Conservation (phyloP, 1,284 basidiomycete genomes). For the Puccinia hordei region DNA sequence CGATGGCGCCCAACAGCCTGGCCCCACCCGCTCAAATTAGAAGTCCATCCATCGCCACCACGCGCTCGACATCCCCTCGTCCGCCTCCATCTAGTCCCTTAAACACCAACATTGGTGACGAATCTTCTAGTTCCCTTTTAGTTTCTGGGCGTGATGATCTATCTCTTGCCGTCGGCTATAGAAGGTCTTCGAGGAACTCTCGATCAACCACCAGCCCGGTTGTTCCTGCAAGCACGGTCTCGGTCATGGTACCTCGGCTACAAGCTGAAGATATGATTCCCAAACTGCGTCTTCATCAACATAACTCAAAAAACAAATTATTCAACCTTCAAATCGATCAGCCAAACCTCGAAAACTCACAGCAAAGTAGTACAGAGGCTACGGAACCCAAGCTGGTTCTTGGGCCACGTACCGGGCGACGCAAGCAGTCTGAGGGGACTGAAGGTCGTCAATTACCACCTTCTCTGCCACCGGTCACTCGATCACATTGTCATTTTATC, state of each 20-base stretch:
- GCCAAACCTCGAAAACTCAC: not conserved
- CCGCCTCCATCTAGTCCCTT: slow-evolving; percentile 20
- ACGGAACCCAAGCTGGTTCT: slow-evolving; percentile 15
- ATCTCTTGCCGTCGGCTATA: not conserved
- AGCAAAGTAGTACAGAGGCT: not conserved
- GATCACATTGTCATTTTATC: slow-evolving; percentile 51
- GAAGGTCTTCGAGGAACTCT: slow-evolving; percentile 22
- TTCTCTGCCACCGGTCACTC: slow-evolving; percentile 47
- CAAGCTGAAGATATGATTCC: slow-evolving; percentile 14
- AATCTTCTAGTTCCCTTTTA: slow-evolving; percentile 10
- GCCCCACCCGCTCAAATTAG: slow-evolving; percentile 5
- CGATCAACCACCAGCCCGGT: not conserved
- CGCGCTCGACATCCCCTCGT: not conserved
- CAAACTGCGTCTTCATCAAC: slow-evolving; percentile 41
- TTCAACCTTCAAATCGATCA: not conserved
- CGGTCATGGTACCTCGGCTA: slow-evolving; percentile 26
- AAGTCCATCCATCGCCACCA: slow-evolving; percentile 24
- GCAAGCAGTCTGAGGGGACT: slow-evolving; percentile 25
- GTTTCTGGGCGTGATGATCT: slow-evolving; percentile 23
- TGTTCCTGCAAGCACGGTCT: not conserved
- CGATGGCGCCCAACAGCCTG: slow-evolving; percentile 11
- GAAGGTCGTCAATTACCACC: slow-evolving; percentile 24
- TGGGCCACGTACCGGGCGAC: not conserved
- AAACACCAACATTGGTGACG: not conserved
- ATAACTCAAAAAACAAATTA: slow-evolving; percentile 36